Evolutionary conservation across 2,329 filamentous ascomycete genomes (phyloP), one percentile per base, ranked within the genome.

Genomic region (Trichoderma sp.): DNA sequence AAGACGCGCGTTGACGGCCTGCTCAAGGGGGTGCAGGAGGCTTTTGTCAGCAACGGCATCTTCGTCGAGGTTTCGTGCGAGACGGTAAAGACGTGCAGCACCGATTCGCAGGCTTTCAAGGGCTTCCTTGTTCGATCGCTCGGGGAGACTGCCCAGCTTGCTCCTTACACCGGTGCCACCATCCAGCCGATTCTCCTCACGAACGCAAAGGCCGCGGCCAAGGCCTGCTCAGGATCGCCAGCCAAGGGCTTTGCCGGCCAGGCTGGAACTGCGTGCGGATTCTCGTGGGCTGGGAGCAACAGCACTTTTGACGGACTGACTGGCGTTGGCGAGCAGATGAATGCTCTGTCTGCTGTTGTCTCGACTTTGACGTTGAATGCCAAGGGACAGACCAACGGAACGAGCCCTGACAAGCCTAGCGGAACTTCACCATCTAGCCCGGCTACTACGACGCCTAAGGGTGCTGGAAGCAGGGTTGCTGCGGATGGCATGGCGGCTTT

Each of bases 51-150:
- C 66, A 71, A 81, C 41, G 83, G 81, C 71, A 80, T 94, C 81
- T 88, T 94, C 82, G 88, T 87, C 79, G 93, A 95, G 84, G 86
- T 86, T 75, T 88, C 89, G 33, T 95, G 93, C 84, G 93, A 95
- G 84, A 83, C 77, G 33, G 83, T 85, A 5, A 79, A 78, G 35
- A 87, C 84, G 6, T 93, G 92, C 84, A 89, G 89, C 78, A 86
- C 86, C 62, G 92, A 93, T 77, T 89, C 92, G 82, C 85, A 87
- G 77, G 87, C 88, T 8, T 92, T 91, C 86, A 92, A 92, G 80
- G 90, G 89, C 14, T 87, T 90, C 62, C 83, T 92, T 18, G 84
- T 88, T 29, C 86, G 88, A 24, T 90, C 88, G 86, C 86, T 92
- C 78, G 87, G 87, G 16, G 83, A 86, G 45, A 86, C 87, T 2